Conservation (phyloP, 345 rosid species). For the Lepidium didymum region DNA sequence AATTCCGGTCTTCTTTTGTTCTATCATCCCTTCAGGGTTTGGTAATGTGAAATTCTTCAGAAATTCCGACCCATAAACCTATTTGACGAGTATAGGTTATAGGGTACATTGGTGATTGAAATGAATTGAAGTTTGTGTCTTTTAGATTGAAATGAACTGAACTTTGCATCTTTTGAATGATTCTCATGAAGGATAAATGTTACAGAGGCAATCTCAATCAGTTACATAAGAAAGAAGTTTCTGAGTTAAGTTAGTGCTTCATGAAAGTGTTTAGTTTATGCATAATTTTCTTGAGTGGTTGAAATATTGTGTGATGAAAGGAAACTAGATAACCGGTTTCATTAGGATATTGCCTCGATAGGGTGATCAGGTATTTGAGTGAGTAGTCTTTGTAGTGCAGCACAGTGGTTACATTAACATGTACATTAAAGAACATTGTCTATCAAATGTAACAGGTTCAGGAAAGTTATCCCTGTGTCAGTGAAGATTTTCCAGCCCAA, state of each 20-base stretch:
- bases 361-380: neutral
- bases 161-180: neutral
- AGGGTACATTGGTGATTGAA: neutral
- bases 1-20: neutral
- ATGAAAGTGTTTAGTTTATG: neutral
- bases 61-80: neutral
- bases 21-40: neutral
- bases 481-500: slow-evolving; percentile 50
- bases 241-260: neutral
- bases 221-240: neutral
- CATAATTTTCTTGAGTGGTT: neutral
- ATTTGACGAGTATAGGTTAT: neutral
- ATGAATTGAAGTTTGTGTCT: neutral
- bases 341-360: neutral
- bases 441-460: slow-evolving; percentile 14
- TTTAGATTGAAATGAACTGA: neutral
- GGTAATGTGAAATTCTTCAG: neutral
- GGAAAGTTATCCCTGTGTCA: slow-evolving; percentile 37
- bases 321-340: neutral
- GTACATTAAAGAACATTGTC: neutral
- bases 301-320: neutral
- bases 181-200: neutral
- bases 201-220: neutral
- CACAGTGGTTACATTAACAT: neutral
- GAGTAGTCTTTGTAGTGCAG: neutral